Percentiles rank a stretch among this genome's conserved stretches.
Conservation (phyloP, 306 rosid species). For the Parietaria judaica region DNA sequence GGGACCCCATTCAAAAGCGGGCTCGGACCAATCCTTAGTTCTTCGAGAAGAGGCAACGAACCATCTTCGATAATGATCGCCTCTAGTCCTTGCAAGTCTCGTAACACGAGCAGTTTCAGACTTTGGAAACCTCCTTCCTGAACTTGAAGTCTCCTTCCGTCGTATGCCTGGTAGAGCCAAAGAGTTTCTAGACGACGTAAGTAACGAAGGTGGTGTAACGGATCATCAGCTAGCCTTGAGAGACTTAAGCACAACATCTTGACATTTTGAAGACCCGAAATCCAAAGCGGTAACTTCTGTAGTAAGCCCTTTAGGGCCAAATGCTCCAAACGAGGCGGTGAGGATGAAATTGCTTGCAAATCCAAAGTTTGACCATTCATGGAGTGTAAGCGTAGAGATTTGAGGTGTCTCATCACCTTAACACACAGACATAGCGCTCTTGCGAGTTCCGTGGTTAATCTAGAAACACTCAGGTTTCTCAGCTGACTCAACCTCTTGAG, state of each 20-base stretch:
- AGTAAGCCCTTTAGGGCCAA: slow-evolving; percentile 7
- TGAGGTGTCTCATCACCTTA: slow-evolving; percentile 16
- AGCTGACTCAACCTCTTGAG: not conserved
- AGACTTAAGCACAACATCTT: slow-evolving; percentile 12
- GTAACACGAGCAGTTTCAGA: slow-evolving; percentile 6
- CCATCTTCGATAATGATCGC: slow-evolving; percentile 13
- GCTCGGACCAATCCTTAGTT: not conserved
- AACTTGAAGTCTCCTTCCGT: slow-evolving; percentile 19
- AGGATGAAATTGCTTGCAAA: slow-evolving; percentile 6
- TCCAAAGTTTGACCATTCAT: slow-evolving; percentile 15
- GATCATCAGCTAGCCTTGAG: slow-evolving; percentile 20
- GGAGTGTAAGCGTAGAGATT: slow-evolving; percentile 9
- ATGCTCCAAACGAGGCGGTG: not conserved
- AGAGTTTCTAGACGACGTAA: slow-evolving; percentile 18
- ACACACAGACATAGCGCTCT: slow-evolving; percentile 5
- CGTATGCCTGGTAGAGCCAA: slow-evolving; percentile 8
- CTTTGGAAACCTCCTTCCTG: slow-evolving; percentile 16
- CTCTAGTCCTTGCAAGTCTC: slow-evolving; percentile 2
- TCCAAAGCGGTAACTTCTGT: slow-evolving; percentile 19
- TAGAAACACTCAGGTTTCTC: not conserved
- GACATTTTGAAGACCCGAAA: slow-evolving; percentile 18
- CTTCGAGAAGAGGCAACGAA: slow-evolving; percentile 21
- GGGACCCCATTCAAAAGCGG: slow-evolving; percentile 15
- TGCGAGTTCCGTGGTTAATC: not conserved
- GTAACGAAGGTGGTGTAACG: not conserved